These are phyloP conservation scores for Byssothecium circinans DNA, from an alignment of 2,329 filamentous ascomycete species.

Conservation along the genomic window DNA sequence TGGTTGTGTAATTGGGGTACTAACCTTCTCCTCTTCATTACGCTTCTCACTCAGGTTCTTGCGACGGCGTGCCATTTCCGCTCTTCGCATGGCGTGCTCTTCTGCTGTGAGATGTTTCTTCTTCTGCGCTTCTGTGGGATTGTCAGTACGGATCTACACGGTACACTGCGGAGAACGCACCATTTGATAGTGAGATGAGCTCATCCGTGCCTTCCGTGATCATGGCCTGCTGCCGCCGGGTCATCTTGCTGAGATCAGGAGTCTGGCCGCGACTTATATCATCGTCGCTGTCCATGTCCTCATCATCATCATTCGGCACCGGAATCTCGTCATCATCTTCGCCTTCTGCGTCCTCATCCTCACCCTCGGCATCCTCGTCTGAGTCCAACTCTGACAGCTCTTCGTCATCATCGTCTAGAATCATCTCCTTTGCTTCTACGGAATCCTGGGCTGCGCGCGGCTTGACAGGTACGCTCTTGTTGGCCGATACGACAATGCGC, in stretches of 20 bases:
- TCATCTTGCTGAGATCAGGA: slow-evolving; percentile 67
- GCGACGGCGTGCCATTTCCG: slow-evolving; percentile 72
- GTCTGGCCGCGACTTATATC: slow-evolving; percentile 60
- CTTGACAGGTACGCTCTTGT: slow-evolving; percentile 36
- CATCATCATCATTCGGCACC: slow-evolving; percentile 41
- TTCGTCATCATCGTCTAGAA: slow-evolving; percentile 51
- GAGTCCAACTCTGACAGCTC: slow-evolving; percentile 45
- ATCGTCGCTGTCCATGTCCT: slow-evolving; percentile 54
- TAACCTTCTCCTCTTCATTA: slow-evolving; percentile 76
- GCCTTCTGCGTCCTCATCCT: slow-evolving; percentile 47
- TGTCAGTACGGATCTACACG: slow-evolving; percentile 12
- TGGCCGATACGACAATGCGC: slow-evolving; percentile 26
- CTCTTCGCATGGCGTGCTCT: slow-evolving; percentile 71
- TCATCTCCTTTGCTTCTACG: slow-evolving; percentile 56
- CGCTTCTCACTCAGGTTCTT: slow-evolving; percentile 76
- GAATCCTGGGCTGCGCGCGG: slow-evolving; percentile 41
- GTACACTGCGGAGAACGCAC: slow-evolving; percentile 33
- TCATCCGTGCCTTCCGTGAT: slow-evolving; percentile 55
- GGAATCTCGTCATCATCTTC: slow-evolving; percentile 47
- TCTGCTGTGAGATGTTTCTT: slow-evolving; percentile 73
- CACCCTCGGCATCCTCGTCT: slow-evolving; percentile 52
- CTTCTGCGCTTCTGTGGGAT: slow-evolving; percentile 62
- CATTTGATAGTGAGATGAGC: slow-evolving; percentile 59
- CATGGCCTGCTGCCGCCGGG: slow-evolving; percentile 66
- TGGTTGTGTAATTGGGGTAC: slow-evolving; percentile 5